Evolutionary conservation across 768 basidiomycete species (phyloP).

Genomic region (Myochromella boudieri): DNA sequence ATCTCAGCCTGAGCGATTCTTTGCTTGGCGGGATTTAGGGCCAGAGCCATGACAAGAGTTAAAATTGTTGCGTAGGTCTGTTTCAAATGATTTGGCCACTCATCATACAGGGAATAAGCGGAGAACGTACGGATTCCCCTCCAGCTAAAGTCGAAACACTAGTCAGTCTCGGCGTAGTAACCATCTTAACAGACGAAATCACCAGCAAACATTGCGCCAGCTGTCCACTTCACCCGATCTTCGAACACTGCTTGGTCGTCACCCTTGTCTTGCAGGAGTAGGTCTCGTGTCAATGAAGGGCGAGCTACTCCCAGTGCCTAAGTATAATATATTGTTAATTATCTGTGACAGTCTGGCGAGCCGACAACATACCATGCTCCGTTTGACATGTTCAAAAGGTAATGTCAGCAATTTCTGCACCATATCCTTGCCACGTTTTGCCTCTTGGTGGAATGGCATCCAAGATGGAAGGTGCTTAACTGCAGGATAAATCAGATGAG

Average conservation of each 20-base stretch:
- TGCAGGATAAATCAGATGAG: neutral
- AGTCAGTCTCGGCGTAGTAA: neutral
- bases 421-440: neutral
- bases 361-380: neutral
- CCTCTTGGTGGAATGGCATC: neutral
- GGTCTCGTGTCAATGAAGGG: neutral
- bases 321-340: too few relatives aligned
- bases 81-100: too few relatives aligned
- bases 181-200: neutral
- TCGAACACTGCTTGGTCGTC: neutral
- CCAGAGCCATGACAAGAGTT: slow-evolving; percentile 18
- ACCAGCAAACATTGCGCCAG: slow-evolving; percentile 21
- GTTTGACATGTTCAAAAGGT: slow-evolving; percentile 3
- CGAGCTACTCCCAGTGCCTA: neutral
- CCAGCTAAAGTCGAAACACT: slow-evolving; percentile 10
- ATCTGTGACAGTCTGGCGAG: too few relatives aligned
- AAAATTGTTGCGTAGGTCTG: slow-evolving; percentile 12
- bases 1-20: slow-evolving; percentile 17
- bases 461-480: slow-evolving; percentile 1
- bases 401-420: too few relatives aligned
- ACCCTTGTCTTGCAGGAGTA: neutral
- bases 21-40: slow-evolving; percentile 17
- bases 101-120: neutral
- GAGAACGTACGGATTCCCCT: slow-evolving; percentile 11
- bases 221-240: slow-evolving; percentile 1